Conservation (phyloP, 352 stramenopile species). For the Phytopythium litorale region DNA sequence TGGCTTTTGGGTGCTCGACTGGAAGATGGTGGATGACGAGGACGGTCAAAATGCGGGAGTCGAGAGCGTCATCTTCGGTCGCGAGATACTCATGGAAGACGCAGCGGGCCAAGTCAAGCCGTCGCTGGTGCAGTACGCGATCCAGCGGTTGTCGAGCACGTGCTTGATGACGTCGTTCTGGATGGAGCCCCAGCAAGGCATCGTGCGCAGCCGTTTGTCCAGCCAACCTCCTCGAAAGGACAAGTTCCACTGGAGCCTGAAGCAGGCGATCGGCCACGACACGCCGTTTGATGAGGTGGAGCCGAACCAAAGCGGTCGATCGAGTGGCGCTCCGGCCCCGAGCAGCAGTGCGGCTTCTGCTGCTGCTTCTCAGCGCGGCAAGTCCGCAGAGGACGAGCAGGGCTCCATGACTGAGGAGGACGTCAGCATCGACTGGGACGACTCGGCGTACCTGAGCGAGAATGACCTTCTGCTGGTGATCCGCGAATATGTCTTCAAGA, state of each 20-base stretch:
- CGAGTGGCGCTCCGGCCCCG: not conserved
- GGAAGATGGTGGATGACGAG: conserved; percentile 62
- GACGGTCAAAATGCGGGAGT: conserved; percentile 43
- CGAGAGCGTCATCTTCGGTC: conserved; percentile 74
- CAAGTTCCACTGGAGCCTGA: conserved; percentile 61
- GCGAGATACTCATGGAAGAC: conserved; percentile 83
- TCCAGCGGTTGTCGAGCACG: conserved; percentile 67
- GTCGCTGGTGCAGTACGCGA: conserved; percentile 74
- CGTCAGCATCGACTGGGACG: conserved; percentile 24
- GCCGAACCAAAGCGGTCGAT: conserved; percentile 4
- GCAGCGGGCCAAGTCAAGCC: conserved; percentile 71
- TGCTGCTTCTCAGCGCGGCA: conserved; percentile 5
- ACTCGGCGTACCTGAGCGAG: conserved; percentile 58
- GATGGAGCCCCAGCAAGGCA: conserved; percentile 85
- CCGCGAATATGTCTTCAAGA: conserved; percentile 69
- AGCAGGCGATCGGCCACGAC: conserved; percentile 68
- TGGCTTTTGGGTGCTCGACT: conserved; percentile 84
- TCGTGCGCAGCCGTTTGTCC: conserved; percentile 55
- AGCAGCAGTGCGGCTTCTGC: not conserved
- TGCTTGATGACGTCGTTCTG: conserved; percentile 85
- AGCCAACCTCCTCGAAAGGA: conserved; percentile 29
- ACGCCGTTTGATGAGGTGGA: conserved; percentile 47
- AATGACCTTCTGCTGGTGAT: conserved; percentile 73
- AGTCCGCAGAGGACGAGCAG: conserved; percentile 28
- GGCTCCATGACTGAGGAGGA: conserved; percentile 51